phyloP scores from a whole-genome alignment of 371 early-diverging fungal species.

The Batkoa obscura region DNA sequence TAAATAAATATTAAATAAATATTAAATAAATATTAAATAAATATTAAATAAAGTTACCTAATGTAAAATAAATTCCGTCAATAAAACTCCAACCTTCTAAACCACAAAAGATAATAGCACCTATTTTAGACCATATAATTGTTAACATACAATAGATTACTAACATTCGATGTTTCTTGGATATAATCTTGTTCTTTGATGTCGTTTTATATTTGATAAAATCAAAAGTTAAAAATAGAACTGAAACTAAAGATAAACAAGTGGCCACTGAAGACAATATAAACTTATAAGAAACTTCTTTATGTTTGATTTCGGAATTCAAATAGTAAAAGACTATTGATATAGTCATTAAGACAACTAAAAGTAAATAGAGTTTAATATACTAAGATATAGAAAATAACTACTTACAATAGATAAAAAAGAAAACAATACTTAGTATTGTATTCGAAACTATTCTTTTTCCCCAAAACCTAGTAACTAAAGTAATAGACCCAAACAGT shows the following conservation, averaged over 20 bases:
- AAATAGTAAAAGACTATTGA: neutral
- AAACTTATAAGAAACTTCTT: neutral
- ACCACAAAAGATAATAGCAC: neutral
- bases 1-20: no score
- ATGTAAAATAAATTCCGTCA: conserved; percentile 2
- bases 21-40: neutral
- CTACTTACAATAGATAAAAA: no score
- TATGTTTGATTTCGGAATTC: neutral
- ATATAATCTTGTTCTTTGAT: neutral
- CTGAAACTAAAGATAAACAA: neutral
- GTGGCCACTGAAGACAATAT: neutral
- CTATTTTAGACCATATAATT: conserved; percentile 1
- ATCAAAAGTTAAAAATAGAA: neutral
- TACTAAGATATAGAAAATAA: neutral
- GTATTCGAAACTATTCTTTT: no score
- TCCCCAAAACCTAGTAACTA: neutral
- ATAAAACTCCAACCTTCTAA: conserved; percentile 3
- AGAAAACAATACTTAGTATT: no score
- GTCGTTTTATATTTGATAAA: neutral
- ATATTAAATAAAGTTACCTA: neutral
- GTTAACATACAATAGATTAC: neutral
- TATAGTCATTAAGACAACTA: neutral
- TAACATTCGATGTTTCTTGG: neutral
- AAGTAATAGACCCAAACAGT: conserved; percentile 1
- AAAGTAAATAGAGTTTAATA: neutral